Evolutionary conservation across 2,329 filamentous ascomycete species (phyloP).

Genomic region (Arthrobotrys megalospora): DNA sequence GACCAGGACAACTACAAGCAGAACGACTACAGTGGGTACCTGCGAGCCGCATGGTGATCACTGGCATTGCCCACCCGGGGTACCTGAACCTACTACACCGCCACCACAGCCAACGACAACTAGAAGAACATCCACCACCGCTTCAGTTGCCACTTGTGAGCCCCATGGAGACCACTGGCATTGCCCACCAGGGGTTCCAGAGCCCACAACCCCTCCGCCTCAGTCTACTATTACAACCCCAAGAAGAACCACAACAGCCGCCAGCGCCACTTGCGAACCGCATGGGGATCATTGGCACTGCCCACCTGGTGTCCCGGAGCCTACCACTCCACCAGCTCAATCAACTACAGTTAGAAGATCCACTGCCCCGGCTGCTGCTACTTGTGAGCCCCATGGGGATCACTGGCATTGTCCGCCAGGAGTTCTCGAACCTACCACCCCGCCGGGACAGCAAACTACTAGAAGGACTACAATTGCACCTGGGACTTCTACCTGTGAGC

Average conservation of each 20-base stretch:
- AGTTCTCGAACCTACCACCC: too few relatives aligned
- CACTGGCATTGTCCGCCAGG: too few relatives aligned
- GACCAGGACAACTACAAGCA: neutral
- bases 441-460: too few relatives aligned
- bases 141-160: neutral
- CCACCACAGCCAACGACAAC: neutral
- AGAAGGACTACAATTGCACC: too few relatives aligned
- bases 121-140: neutral
- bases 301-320: neutral
- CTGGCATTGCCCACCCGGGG: neutral
- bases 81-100: slow-evolving; percentile 1
- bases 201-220: slow-evolving; percentile 7
- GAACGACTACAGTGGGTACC: neutral
- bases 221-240: slow-evolving; percentile 4
- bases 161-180: slow-evolving; percentile 14
- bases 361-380: neutral
- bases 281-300: neutral
- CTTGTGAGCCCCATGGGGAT: slow-evolving; percentile 19
- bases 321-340: neutral
- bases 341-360: neutral
- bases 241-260: neutral
- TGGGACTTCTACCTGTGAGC: neutral
- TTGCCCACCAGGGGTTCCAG: slow-evolving; percentile 2
- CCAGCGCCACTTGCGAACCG: neutral
- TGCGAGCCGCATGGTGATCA: slow-evolving; percentile 4